Evolutionary conservation across 805 yeast species (phyloP).

Genomic region (Teunomyces gatunensis): DNA sequence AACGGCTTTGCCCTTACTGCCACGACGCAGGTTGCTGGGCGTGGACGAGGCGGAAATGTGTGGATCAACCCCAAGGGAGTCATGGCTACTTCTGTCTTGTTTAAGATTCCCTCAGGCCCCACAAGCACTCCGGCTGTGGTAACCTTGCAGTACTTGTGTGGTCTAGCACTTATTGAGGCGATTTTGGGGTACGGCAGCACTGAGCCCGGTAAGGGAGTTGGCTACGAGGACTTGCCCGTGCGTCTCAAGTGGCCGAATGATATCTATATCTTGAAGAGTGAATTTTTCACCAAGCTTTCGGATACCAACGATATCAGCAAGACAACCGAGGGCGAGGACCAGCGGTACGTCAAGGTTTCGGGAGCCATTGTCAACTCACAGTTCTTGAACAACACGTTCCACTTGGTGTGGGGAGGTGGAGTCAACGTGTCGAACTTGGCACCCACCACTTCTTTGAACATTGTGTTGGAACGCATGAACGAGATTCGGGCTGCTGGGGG

Average conservation of each 20-base stretch:
- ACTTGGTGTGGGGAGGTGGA: conserved; percentile 82
- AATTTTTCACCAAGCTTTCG: conserved; percentile 34
- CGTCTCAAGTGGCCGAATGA: conserved; percentile 97
- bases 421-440: conserved; percentile 79
- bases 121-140: conserved; percentile 47
- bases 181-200: conserved; percentile 53
- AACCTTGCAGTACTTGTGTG: conserved; percentile 80
- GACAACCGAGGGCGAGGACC: conserved; percentile 53
- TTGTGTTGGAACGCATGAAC: conserved; percentile 64
- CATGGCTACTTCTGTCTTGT: conserved; percentile 71
- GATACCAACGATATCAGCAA: conserved; percentile 32
- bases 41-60: conserved; percentile 91
- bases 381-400: conserved; percentile 55
- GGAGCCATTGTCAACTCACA: conserved; percentile 85
- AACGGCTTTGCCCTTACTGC: conserved; percentile 71
- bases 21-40: conserved; percentile 82
- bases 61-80: conserved; percentile 97
- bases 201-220: conserved; percentile 39
- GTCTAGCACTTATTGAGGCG: conserved; percentile 81
- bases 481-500: conserved; percentile 44
- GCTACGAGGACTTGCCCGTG: conserved; percentile 74
- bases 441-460: conserved; percentile 87
- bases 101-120: conserved; percentile 48
- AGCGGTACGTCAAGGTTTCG: conserved; percentile 70
- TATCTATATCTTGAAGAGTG: conserved; percentile 71